A percentile compares a stretch with the other conserved stretches of the same genome.
Evolutionary conservation across 768 basidiomycete species (phyloP).

Genomic region (Leccinum pellstonianum): DNA sequence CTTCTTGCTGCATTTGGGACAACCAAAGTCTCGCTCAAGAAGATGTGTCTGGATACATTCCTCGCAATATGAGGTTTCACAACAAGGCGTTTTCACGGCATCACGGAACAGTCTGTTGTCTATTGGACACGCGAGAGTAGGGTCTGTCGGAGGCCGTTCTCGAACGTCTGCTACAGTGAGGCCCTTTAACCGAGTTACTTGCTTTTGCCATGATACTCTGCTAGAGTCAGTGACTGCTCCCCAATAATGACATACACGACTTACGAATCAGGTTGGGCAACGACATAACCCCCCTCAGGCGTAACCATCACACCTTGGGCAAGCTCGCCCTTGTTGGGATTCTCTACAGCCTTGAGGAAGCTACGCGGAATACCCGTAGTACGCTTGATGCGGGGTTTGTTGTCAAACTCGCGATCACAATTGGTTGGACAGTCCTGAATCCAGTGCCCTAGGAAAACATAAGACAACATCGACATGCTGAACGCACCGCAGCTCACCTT

Average conservation of each 20-base stretch:
- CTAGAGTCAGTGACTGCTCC: conserved; percentile 2
- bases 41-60: conserved; percentile 96
- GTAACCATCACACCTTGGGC: conserved; percentile 96
- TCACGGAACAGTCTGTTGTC: conserved; percentile 93
- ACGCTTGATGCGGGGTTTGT: conserved; percentile 92
- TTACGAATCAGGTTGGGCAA: conserved; percentile 94
- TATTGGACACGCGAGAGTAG: conserved; percentile 80
- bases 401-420: conserved; percentile 91
- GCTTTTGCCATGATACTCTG: conserved; percentile 95
- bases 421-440: conserved; percentile 99
- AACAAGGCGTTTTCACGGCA: conserved; percentile 95
- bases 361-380: conserved; percentile 98
- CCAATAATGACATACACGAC: conserved; percentile 32
- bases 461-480: conserved; percentile 2
- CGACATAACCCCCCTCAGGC: conserved; percentile 96
- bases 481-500: conserved; percentile 55
- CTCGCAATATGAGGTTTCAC: conserved; percentile 88
- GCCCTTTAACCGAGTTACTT: conserved; percentile 74
- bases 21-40: conserved; percentile 92
- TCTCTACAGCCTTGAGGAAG: conserved; percentile 95
- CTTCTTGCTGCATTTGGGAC: conserved; percentile 87
- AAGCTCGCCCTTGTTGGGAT: conserved; percentile 67
- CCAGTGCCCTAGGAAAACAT: conserved; percentile 79
- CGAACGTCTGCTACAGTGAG: conserved; percentile 88
- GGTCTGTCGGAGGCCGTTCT: conserved; percentile 77